Conservation (phyloP, 768 basidiomycete species). For the Amanita phalloides region DNA sequence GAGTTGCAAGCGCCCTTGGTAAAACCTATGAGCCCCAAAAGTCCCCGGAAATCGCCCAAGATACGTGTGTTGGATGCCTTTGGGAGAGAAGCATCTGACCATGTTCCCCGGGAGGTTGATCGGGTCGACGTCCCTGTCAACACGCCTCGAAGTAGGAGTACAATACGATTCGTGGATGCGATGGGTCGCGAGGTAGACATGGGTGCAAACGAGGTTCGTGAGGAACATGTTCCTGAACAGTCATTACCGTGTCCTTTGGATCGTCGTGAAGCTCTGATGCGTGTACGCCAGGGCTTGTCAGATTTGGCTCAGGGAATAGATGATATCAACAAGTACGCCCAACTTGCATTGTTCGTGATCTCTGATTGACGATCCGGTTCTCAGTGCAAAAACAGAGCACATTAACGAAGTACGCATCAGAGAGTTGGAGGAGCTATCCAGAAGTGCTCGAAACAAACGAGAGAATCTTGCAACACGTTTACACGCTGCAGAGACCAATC, state of each 20-base stretch:
- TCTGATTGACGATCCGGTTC: slow-evolving; percentile 2
- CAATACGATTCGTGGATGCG: slow-evolving; percentile 55
- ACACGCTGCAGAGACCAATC: slow-evolving; percentile 24
- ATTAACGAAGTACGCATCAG: slow-evolving; percentile 34
- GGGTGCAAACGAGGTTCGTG: slow-evolving; percentile 10
- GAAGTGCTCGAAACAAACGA: slow-evolving; percentile 38
- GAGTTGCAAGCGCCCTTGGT: slow-evolving; percentile 8
- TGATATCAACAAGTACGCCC: slow-evolving; percentile 44
- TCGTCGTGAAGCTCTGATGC: slow-evolving; percentile 42
- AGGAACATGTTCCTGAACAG: slow-evolving; percentile 13
- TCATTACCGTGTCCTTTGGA: slow-evolving; percentile 16
- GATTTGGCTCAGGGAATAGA: slow-evolving; percentile 46
- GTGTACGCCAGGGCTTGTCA: slow-evolving; percentile 46
- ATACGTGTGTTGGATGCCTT: slow-evolving; percentile 67
- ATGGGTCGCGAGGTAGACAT: slow-evolving; percentile 53
- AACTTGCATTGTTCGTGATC: slow-evolving; percentile 7
- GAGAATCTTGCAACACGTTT: slow-evolving; percentile 29
- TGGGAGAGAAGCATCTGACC: slow-evolving; percentile 35
- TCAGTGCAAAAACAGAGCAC: slow-evolving; percentile 23
- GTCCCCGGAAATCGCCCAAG: slow-evolving; percentile 34
- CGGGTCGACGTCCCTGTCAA: slow-evolving; percentile 1
- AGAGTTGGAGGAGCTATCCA: slow-evolving; percentile 43
- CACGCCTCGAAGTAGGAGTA: slow-evolving; percentile 23
- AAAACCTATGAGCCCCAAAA: slow-evolving; percentile 9
- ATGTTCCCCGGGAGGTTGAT: slow-evolving; percentile 5